Conservation (phyloP, 2,329 filamentous ascomycete species). For the Fusarium scirpi region DNA sequence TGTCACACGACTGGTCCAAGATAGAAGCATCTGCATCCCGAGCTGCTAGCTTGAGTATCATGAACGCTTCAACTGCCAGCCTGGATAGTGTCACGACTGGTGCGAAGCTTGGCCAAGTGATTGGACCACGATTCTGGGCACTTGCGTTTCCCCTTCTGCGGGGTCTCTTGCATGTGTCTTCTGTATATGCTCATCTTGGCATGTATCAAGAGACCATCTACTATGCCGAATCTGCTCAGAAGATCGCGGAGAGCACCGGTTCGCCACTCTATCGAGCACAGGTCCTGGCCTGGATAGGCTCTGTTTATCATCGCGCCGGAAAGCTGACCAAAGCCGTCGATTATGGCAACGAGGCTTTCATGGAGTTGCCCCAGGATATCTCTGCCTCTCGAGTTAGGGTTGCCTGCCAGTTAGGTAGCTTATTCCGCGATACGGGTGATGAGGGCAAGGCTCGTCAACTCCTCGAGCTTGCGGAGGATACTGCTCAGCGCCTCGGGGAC, state of each 20-base stretch:
- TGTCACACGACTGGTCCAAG: slow-evolving; percentile 68
- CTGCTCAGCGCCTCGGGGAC: slow-evolving; percentile 53
- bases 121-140: slow-evolving; percentile 78
- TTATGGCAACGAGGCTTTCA: slow-evolving; percentile 65
- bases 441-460: slow-evolving; percentile 58
- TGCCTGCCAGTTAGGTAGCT: slow-evolving; percentile 67
- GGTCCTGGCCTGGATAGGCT: slow-evolving; percentile 66
- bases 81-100: slow-evolving; percentile 45
- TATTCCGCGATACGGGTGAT: slow-evolving; percentile 65
- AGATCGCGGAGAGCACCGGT: slow-evolving; percentile 76
- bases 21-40: slow-evolving; percentile 55
- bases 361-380: slow-evolving; percentile 60
- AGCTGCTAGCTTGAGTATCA: slow-evolving; percentile 40
- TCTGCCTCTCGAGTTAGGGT: slow-evolving; percentile 56
- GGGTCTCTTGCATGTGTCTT: slow-evolving; percentile 78
- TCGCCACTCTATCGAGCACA: slow-evolving; percentile 70
- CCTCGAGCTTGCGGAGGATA: slow-evolving; percentile 62
- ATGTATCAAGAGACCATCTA: slow-evolving; percentile 90
- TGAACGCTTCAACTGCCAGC: slow-evolving; percentile 49
- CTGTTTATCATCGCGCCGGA: slow-evolving; percentile 68
- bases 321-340: slow-evolving; percentile 69
- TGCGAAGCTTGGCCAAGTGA: slow-evolving; percentile 37
- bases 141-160: slow-evolving; percentile 80
- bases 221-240: slow-evolving; percentile 86
- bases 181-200: slow-evolving; percentile 84